Conservation (phyloP, 208 protist species). For the Acanthamoeba culbertsoni region DNA sequence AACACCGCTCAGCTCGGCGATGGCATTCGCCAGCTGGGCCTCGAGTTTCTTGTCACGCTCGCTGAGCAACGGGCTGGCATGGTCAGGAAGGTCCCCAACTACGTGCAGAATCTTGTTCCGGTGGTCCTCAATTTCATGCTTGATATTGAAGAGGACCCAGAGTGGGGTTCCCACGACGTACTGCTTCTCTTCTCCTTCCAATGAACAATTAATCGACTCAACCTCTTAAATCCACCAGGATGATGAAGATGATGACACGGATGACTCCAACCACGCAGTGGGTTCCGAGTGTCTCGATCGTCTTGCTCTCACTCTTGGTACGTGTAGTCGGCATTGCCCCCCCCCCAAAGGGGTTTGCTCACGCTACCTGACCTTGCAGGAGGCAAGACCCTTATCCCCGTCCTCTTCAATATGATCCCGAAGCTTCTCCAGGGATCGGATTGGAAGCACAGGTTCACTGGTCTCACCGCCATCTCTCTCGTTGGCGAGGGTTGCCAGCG, state of each 20-base stretch:
- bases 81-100: slow-evolving; percentile 69
- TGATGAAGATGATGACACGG: slow-evolving; percentile 68
- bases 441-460: slow-evolving; percentile 84
- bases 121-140: slow-evolving; percentile 77
- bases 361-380: slow-evolving; percentile 46
- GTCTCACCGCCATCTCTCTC: slow-evolving; percentile 81
- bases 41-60: slow-evolving; percentile 82
- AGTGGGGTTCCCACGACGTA: slow-evolving; percentile 50
- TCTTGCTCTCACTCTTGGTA: slow-evolving; percentile 75
- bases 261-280: slow-evolving; percentile 71
- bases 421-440: slow-evolving; percentile 59
- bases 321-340: not conserved
- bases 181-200: not conserved
- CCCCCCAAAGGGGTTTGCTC: not conserved
- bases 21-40: slow-evolving; percentile 74
- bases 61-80: slow-evolving; percentile 73
- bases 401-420: slow-evolving; percentile 73
- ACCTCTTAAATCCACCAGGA: not conserved
- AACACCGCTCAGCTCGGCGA: slow-evolving; percentile 65
- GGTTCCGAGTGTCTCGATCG: slow-evolving; percentile 82
- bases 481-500: slow-evolving; percentile 85
- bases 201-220: not conserved
- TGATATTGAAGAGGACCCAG: slow-evolving; percentile 69
- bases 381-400: slow-evolving; percentile 79
- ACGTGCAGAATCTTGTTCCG: slow-evolving; percentile 63